Base-by-base conservation (phyloP, 495 filamentous ascomycete genomes). In the Sporormia fimetaria region DNA sequence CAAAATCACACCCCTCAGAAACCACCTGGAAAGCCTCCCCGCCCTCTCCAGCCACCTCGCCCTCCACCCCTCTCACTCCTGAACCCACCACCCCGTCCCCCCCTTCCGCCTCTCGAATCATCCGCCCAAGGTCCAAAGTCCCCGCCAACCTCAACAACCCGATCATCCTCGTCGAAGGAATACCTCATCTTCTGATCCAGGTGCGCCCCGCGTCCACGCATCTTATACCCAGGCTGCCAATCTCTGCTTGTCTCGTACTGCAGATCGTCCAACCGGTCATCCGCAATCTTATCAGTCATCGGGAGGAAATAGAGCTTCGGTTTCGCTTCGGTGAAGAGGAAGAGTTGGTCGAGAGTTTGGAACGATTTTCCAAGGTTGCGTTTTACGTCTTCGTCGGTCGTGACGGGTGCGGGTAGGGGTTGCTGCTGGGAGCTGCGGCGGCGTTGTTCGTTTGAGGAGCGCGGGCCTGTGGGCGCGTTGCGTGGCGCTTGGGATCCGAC, bases 71-170 rank as follows among this genome's bases (percentile, higher is more conserved):
- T 38, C 2, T 38, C 47, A 14, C 62, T 55, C 42, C 57, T 53
- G 22, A 58, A 44, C n/a, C 64, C 52, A 27, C 64, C 57, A 26
- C 59, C 36, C 33, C 46, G 48, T 14, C 63, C 59, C 17, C 67
- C 63, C 42, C 67, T 57, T 32, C 56, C 47, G 5, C 60, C 46
- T 3, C 12, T 20, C 25, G 7, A n/a, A 9, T 29, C 40, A n/a
- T 44, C 44, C 16, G 14, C 21, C 38, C 49, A 46, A 3, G 49
- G 49, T 11, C 64, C 67, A 49, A 75, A 75, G 56, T 93, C 85
- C 4, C 71, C 70, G 2, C 85, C 87, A 44, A 73, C 63, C 59
- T 93, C 83, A 32, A 92, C 80, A 31, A 93, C 69, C 0, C 58
- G 30, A 44, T 78, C 73, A 0, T 67, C 71, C 40, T 81, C 67